A percentile compares a stretch with the other conserved stretches of the same genome.
Conservation (phyloP, 768 basidiomycete species). For the Psilocybe sp. region DNA sequence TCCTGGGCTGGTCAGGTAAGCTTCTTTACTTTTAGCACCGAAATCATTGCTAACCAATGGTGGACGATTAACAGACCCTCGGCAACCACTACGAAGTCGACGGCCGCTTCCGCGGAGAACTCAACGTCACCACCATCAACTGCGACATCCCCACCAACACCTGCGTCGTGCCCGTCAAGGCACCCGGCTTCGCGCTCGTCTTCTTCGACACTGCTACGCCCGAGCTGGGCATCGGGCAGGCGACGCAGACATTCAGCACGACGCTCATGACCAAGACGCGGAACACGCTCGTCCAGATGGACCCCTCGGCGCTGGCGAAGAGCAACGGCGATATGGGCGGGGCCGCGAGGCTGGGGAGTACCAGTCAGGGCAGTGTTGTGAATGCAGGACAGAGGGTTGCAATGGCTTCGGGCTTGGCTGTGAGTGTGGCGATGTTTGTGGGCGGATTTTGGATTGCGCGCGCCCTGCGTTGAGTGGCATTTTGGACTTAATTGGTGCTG, state of each 20-base stretch:
- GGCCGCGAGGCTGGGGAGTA: slow-evolving; percentile 16
- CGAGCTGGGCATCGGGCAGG: slow-evolving; percentile 18
- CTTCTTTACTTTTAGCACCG: too few relatives aligned
- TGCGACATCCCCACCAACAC: slow-evolving; percentile 54
- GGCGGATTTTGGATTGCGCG: too few relatives aligned
- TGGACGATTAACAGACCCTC: slow-evolving; percentile 59
- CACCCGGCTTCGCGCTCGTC: slow-evolving; percentile 74
- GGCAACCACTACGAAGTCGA: slow-evolving; percentile 63
- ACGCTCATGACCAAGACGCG: slow-evolving; percentile 53
- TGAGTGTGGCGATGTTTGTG: too few relatives aligned
- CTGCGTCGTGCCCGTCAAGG: slow-evolving; percentile 61
- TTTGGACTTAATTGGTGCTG: too few relatives aligned
- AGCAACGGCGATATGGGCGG: slow-evolving; percentile 36
- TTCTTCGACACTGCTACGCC: slow-evolving; percentile 44
- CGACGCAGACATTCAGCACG: slow-evolving; percentile 48
- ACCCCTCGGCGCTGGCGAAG: slow-evolving; percentile 52
- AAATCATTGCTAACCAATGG: too few relatives aligned
- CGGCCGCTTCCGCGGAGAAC: slow-evolving; percentile 57
- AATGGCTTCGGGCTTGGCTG: not conserved
- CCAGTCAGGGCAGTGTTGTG: slow-evolving; percentile 19
- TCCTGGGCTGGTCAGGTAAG: slow-evolving; percentile 75
- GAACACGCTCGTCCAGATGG: slow-evolving; percentile 52
- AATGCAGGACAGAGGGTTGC: slow-evolving; percentile 10
- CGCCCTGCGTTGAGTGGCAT: too few relatives aligned
- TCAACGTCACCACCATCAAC: slow-evolving; percentile 52